These are phyloP conservation scores for Claviceps fusiformis DNA, from an alignment of 2,329 filamentous ascomycete species.

Conservation along the genomic window DNA sequence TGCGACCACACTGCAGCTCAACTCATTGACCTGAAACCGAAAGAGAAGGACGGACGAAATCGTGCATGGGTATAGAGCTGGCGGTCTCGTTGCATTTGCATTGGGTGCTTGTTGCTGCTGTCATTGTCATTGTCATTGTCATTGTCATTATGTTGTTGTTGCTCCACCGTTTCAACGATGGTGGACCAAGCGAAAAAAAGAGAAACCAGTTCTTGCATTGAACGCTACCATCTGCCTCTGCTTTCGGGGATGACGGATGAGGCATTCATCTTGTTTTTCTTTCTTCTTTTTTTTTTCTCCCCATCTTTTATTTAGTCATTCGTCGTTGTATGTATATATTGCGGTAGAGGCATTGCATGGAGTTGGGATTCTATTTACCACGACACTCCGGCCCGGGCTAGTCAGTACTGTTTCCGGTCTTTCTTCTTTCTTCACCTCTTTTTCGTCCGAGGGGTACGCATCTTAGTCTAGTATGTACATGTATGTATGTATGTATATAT, in stretches of 20 bases:
- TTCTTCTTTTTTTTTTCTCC: constrained; percentile 2
- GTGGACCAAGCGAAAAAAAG: background rate
- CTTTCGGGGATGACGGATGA: background rate
- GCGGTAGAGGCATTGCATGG: constrained; percentile 20
- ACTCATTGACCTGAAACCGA: constrained; percentile 3
- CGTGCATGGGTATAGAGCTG: background rate
- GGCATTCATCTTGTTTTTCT: background rate
- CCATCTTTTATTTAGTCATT: constrained; percentile 2
- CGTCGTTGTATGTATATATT: constrained; percentile 1
- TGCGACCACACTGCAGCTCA: constrained; percentile 22
- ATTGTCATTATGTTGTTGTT: background rate
- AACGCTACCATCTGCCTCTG: background rate
- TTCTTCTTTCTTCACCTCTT: constrained; percentile 5
- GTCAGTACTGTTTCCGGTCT: background rate
- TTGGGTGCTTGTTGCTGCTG: background rate
- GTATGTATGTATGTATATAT: too few relatives aligned
- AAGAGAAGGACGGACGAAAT: background rate
- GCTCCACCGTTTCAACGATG: background rate
- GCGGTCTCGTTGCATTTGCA: background rate
- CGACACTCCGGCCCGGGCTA: background rate
- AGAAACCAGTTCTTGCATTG: background rate
- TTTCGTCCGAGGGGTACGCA: background rate
- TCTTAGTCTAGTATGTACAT: background rate
- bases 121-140: background rate
- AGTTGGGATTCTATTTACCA: constrained; percentile 14